Evolutionary conservation across 2,329 filamentous ascomycete species (phyloP).

Genomic region (Cryphonectria nitschkei): DNA sequence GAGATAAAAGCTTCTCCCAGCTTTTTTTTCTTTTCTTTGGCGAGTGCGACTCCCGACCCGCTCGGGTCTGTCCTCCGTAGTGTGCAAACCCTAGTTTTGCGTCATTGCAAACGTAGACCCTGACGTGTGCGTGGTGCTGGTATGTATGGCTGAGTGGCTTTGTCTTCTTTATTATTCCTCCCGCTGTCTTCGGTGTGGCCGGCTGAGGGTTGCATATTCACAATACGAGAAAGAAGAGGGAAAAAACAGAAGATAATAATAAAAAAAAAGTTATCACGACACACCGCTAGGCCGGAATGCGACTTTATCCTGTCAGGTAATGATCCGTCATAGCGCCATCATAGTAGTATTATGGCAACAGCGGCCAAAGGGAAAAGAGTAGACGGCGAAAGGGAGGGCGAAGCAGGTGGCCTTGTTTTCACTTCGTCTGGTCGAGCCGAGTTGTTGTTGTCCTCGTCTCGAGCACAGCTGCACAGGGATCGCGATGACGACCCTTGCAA

Average conservation of each 20-base stretch:
- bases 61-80: background rate
- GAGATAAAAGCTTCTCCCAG: background rate
- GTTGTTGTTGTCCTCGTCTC: background rate
- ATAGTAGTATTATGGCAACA: background rate
- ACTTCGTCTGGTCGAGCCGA: background rate
- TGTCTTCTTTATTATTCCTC: background rate
- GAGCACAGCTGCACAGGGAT: background rate
- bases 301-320: background rate
- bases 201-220: background rate
- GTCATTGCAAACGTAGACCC: background rate
- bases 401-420: background rate
- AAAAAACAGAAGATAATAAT: background rate
- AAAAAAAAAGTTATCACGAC: background rate
- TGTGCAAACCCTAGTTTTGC: background rate
- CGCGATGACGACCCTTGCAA: background rate
- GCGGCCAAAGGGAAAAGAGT: background rate
- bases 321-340: background rate
- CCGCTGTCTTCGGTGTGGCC: background rate
- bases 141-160: background rate
- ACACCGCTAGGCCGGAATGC: background rate
- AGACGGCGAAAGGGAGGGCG: background rate
- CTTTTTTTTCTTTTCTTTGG: background rate
- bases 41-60: conserved; percentile 3
- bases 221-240: background rate
- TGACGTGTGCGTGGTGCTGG: background rate